Evolutionary conservation across 73 alveolate species (phyloP).

Genomic region (Paraurostyla sp.): DNA sequence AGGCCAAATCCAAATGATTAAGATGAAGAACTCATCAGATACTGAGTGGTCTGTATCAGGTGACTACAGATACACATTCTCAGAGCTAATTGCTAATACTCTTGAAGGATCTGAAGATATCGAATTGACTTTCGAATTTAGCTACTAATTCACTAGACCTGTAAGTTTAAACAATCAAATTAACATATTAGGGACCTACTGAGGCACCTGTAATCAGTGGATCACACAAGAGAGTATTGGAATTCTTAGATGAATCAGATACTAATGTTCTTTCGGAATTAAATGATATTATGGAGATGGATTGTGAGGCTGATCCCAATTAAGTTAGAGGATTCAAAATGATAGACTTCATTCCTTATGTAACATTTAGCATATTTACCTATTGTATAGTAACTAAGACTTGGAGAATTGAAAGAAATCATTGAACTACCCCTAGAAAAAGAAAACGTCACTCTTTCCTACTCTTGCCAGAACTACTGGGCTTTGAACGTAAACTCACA

Average conservation of each 20-base stretch:
- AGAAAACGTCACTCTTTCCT: conserved; percentile 24
- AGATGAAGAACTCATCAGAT: conserved; percentile 32
- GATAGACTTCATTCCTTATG: conserved; percentile 22
- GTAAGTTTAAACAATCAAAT: background rate
- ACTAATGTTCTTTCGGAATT: background rate
- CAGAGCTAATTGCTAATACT: background rate
- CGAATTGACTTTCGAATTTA: background rate
- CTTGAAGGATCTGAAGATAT: background rate
- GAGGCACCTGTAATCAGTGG: conserved; percentile 31
- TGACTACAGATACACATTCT: background rate
- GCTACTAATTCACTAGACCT: conserved; percentile 34
- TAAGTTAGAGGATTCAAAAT: background rate
- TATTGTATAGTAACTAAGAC: conserved; percentile 5
- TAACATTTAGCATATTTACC: too few species aligned
- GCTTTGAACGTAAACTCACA: conserved; percentile 4
- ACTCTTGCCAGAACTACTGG: conserved; percentile 59
- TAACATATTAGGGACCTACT: background rate
- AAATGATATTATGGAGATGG: background rate
- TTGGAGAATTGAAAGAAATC: conserved; percentile 24
- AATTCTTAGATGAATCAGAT: background rate
- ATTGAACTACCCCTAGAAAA: background rate
- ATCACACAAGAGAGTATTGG: background rate
- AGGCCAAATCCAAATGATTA: conserved; percentile 27
- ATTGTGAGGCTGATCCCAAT: background rate
- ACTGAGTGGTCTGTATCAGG: conserved; percentile 35